Evolutionary conservation across 2,329 filamentous ascomycete species (phyloP), one percentile per base, ranked within the genome.

Genomic region (Beauveria sp.): DNA sequence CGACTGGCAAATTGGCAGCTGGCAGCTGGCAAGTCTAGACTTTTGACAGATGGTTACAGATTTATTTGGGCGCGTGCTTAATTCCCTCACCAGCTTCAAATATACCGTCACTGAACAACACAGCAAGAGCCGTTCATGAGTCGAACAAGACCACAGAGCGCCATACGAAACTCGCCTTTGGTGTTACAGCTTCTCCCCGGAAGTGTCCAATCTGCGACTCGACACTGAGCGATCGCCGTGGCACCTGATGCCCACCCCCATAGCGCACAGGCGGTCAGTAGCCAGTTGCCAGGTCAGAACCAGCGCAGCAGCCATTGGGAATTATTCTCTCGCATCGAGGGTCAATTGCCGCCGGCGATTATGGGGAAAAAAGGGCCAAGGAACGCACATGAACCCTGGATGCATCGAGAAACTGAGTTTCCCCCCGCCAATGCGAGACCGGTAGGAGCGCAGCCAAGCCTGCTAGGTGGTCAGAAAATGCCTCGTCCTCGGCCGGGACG

Each of bases 321-420:
- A 50, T 26, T 41, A 40, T 10, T 10, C 43, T 51, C 37, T 51
- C 46, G 43, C 41, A 43, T 52, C 47, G 16, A 59, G 24, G 24
- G 4, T 59, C 57, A 59, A 59, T 59, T 59, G 48, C 48, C 57
- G 56, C 56, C 24, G 22, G 37, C 47, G 30, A 52, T 34, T 50
- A 50, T 52, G 47, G 56, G 57, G 57, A 28, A 54, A 54, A 44
- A n/a, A 43, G 10, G 22, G 47, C 41, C 41, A 60, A 60, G 55
- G 47, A 43, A 37, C 37, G 55, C 37, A 43, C 24, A 37, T n/a
- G 34, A 61, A 61, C 47, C 53, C 47, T 61, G 46, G 60, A 58
- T 53, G 48, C 47, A 61, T 61, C 59, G 60, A 57, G 58, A 51
- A 51, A 61, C 57, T 53, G 41, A 61, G 58, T 41, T 51, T 60